phyloP scores from a whole-genome alignment of 2,329 filamentous ascomycete species.

The Ophiosphaerella korrae region DNA sequence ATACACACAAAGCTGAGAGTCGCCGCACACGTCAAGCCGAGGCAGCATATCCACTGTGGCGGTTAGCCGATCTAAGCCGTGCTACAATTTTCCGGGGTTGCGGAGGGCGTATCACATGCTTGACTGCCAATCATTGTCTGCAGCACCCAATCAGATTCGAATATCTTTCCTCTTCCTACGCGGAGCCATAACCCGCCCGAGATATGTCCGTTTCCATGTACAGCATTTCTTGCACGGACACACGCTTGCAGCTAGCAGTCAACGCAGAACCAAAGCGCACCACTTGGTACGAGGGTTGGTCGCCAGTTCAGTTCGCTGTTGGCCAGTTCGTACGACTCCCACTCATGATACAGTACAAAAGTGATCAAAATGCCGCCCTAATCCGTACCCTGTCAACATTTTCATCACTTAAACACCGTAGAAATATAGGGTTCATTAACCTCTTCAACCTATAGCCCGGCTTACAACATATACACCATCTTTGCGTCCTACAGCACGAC shows the following conservation, averaged over 20 bases:
- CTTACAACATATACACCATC: neutral
- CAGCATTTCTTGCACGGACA: no score
- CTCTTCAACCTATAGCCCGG: neutral
- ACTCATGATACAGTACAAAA: no score
- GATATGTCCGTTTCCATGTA: no score
- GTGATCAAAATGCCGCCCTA: no score
- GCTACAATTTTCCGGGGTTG: neutral
- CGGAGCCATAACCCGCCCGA: no score
- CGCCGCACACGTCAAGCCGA: neutral
- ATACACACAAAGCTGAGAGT: neutral
- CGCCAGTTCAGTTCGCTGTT: neutral
- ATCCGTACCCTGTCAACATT: no score
- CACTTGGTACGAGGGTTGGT: neutral
- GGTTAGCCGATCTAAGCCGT: neutral
- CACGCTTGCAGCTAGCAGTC: no score
- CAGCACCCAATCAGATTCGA: no score
- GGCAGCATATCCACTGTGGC: neutral
- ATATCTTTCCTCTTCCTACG: no score
- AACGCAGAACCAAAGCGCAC: neutral
- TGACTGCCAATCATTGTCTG: neutral
- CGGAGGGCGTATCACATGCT: neutral
- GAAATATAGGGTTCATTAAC: neutral
- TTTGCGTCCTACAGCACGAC: constrained; percentile 35
- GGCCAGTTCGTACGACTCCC: no score
- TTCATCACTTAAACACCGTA: no score